Conservation (phyloP, 495 filamentous ascomycete genomes). For the Aspergillus cavernicola region DNA sequence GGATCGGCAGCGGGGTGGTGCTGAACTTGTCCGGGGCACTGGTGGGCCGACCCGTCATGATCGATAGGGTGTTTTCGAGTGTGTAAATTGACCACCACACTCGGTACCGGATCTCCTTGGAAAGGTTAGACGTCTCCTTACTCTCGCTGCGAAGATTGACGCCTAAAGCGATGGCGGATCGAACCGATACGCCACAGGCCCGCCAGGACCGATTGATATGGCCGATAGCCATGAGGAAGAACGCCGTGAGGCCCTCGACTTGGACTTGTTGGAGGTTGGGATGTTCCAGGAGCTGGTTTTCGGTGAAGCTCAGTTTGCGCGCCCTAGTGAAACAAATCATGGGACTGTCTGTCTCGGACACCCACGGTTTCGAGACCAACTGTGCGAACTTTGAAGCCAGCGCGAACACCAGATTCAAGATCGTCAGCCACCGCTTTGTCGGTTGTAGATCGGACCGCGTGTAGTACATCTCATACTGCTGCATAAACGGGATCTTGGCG, state of each 20-base stretch:
- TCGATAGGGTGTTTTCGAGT: slow-evolving; percentile 52
- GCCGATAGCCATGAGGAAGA: slow-evolving; percentile 56
- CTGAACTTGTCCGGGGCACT: slow-evolving; percentile 49
- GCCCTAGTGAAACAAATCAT: slow-evolving; percentile 58
- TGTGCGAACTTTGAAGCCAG: slow-evolving; percentile 51
- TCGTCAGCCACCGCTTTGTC: slow-evolving; percentile 51
- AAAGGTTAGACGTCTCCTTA: slow-evolving; percentile 38
- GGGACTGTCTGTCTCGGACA: neutral
- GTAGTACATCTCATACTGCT: slow-evolving; percentile 40
- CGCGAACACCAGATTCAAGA: slow-evolving; percentile 63
- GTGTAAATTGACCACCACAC: slow-evolving; percentile 55
- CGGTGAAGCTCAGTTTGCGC: slow-evolving; percentile 49
- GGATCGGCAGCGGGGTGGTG: slow-evolving; percentile 50
- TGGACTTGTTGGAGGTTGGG: slow-evolving; percentile 57
- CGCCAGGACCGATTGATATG: slow-evolving; percentile 63
- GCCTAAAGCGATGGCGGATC: slow-evolving; percentile 55
- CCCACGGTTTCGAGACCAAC: slow-evolving; percentile 22
- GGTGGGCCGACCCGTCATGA: slow-evolving; percentile 61
- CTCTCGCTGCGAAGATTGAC: slow-evolving; percentile 61
- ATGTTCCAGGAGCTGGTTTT: slow-evolving; percentile 46
- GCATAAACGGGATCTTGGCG: slow-evolving; percentile 38
- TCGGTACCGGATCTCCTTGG: slow-evolving; percentile 44
- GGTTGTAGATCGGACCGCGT: slow-evolving; percentile 29
- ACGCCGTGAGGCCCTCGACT: slow-evolving; percentile 52
- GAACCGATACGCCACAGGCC: slow-evolving; percentile 54